Conservation (phyloP, 352 stramenopile genomes). For the Hyaloperonospora arabidopsidis region DNA sequence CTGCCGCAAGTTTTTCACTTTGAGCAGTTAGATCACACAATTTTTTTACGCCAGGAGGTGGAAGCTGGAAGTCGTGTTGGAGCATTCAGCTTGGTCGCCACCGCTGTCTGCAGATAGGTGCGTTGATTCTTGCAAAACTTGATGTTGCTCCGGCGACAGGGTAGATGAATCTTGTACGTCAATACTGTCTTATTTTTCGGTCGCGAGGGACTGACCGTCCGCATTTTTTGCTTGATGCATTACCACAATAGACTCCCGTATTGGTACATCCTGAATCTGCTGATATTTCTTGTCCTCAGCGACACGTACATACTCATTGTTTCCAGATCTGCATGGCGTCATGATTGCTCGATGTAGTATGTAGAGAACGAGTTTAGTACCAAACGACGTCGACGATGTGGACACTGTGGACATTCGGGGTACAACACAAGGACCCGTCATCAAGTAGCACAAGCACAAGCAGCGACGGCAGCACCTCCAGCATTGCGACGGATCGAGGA, state of each 20-base stretch:
- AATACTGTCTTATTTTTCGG: slow-evolving; percentile 14
- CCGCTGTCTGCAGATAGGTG: slow-evolving; percentile 17
- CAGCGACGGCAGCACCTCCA: background rate
- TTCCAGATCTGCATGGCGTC: no score
- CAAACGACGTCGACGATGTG: background rate
- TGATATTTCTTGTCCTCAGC: background rate
- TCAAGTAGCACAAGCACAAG: background rate
- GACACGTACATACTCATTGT: background rate
- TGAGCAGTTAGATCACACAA: background rate
- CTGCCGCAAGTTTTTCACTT: background rate
- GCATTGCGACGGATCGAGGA: background rate
- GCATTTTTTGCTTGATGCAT: slow-evolving; percentile 1
- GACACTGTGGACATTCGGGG: background rate
- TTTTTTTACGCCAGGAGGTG: background rate
- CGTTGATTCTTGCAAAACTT: slow-evolving; percentile 17
- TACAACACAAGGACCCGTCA: background rate
- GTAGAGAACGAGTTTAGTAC: background rate
- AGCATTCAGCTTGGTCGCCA: slow-evolving; percentile 17
- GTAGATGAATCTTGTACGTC: background rate
- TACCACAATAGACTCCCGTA: slow-evolving; percentile 2
- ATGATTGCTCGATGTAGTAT: slow-evolving; percentile 17
- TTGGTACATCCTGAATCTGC: background rate
- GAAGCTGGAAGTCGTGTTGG: slow-evolving; percentile 20
- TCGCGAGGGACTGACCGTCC: background rate
- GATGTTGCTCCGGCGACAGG: slow-evolving; percentile 13